Evolutionary conservation across 768 basidiomycete species (phyloP), one percentile per base, ranked within the genome.

Genomic region (Dendrothele bispora): DNA sequence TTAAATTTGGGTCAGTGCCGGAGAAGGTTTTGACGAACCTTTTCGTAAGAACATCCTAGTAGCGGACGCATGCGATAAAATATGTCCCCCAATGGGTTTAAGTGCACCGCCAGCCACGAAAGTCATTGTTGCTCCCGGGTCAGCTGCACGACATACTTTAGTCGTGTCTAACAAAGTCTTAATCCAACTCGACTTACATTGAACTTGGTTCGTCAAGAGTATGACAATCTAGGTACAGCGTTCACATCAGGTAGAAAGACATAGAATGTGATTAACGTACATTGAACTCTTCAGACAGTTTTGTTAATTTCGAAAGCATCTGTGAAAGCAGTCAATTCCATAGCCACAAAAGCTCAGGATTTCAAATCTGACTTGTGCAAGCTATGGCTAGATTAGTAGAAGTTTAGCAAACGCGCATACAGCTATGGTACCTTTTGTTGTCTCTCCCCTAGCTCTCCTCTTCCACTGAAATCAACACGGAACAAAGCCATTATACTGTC

Each of bases 401-500:
- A 39, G 54, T 50, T 41, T 43, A 25, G 15, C 7, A 42, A 32
- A 42, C 11, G 24, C 11, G 22, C 22, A 3, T 22, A 6, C 25
- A 34, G 7, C 17, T 18, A n/a, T 17, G 46, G 57, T 45, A 83
- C 88, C 72, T 93, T 93, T 62, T 98, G 95, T 61, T 95, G 94
- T 43, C 94, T 77, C 70, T 95, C 93, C 55, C 92, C 94, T 32
- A 97, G 69, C 63, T 97, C 95, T 25, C 95, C 95, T 72, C 95
- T 74, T 18, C 95, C 95, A 3, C 90, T 91, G 63, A 74, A 98
- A 66, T 98, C 95, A 36, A 93, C 90, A 17, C 93, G 83, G 65
- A 98, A 98, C 5, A 95, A 77, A 24, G 95, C 95, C 91, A 98
- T 95, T 51, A 98, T 95, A 57, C 91, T 94, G 63, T 98, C 95